phyloP scores from a whole-genome alignment of 2,329 filamentous ascomycete genomes.

The Pseudogymnoascus sp. region DNA sequence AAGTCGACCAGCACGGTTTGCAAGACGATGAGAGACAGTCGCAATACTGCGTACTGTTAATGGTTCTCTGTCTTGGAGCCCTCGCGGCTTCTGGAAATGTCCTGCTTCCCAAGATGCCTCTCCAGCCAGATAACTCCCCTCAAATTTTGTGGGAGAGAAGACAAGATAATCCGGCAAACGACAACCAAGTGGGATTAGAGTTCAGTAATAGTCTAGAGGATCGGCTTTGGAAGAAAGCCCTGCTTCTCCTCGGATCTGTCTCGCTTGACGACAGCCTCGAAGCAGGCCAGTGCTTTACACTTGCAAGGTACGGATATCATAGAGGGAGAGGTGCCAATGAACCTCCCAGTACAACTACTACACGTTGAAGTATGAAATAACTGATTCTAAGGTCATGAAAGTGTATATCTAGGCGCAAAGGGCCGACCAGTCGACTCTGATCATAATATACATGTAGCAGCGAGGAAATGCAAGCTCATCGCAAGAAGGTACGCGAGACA shows the following conservation, averaged over 20 bases:
- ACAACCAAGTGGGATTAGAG: neutral
- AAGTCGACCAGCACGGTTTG: neutral
- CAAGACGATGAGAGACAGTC: neutral
- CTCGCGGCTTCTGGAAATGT: constrained; percentile 14
- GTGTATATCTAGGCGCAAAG: constrained; percentile 24
- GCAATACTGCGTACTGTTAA: constrained; percentile 18
- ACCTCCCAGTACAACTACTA: neutral
- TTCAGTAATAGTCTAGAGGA: neutral
- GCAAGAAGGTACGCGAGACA: constrained; percentile 12
- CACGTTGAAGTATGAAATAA: neutral
- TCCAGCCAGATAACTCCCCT: neutral
- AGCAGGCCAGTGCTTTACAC: constrained; percentile 26
- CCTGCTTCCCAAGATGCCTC: neutral
- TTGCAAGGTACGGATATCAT: constrained; percentile 23
- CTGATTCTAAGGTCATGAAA: constrained; percentile 6
- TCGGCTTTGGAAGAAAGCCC: constrained; percentile 20
- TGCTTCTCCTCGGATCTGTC: constrained; percentile 21
- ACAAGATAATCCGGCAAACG: neutral
- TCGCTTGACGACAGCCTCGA: constrained; percentile 20
- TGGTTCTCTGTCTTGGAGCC: constrained; percentile 18
- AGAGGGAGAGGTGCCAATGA: neutral
- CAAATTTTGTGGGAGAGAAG: neutral
- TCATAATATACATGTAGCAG: constrained; percentile 24
- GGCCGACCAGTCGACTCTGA: constrained; percentile 24
- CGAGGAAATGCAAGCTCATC: constrained; percentile 27